Conservation (phyloP, 2,329 filamentous ascomycete species). For the Ceratocystis cubensis region DNA sequence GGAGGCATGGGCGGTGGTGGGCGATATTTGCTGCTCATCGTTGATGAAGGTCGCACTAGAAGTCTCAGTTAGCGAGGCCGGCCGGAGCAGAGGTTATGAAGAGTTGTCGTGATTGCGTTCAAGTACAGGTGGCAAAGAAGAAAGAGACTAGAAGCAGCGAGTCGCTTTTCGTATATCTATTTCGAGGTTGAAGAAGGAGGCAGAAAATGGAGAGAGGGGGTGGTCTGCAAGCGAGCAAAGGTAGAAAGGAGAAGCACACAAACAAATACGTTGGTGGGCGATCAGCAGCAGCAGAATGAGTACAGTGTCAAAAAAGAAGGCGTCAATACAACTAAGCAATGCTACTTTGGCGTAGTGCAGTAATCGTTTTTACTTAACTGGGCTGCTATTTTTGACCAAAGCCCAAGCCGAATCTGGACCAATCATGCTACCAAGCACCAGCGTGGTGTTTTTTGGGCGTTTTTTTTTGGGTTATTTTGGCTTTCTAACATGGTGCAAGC, state of each 20-base stretch:
- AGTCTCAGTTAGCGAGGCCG: background rate
- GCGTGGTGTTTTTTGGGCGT: background rate
- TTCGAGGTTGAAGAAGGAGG: background rate
- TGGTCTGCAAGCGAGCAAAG: background rate
- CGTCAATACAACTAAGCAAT: background rate
- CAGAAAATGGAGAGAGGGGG: background rate
- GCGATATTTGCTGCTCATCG: conserved; percentile 38
- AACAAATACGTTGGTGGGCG: background rate
- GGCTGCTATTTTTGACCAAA: background rate
- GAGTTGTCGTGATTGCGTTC: conserved; percentile 26
- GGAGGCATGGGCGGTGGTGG: conserved; percentile 35
- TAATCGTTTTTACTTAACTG: background rate
- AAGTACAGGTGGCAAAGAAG: background rate
- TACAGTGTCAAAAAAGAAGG: background rate
- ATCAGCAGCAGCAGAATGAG: background rate
- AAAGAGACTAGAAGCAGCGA: background rate
- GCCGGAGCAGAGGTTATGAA: background rate
- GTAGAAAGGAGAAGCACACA: background rate
- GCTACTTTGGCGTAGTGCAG: background rate
- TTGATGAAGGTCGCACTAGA: conserved; percentile 27
- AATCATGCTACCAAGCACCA: background rate
- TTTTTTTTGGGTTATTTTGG: background rate
- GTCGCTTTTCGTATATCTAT: background rate
- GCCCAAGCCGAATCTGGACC: background rate
- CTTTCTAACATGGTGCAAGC: no score